Evolutionary conservation across 2,329 filamentous ascomycete genomes (phyloP).

Genomic region (Volutella citrinella): DNA sequence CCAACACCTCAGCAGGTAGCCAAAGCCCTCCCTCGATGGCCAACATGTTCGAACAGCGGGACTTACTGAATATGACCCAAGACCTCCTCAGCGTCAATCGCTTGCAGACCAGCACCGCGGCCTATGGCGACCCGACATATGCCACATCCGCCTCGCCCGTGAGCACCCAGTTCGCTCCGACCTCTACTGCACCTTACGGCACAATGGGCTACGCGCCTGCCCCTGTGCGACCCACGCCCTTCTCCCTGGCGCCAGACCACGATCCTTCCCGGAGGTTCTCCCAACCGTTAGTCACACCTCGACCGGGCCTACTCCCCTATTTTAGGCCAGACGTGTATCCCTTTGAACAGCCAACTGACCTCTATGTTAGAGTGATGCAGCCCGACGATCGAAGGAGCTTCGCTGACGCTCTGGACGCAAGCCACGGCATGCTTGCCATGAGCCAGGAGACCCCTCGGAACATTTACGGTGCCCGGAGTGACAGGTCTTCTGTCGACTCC

Average conservation of each 20-base stretch:
- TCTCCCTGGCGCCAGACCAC: slow-evolving; percentile 55
- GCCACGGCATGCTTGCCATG: slow-evolving; percentile 91
- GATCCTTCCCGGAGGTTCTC: slow-evolving; percentile 67
- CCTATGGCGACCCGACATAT: slow-evolving; percentile 69
- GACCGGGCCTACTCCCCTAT: slow-evolving; percentile 36
- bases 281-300: slow-evolving; percentile 69
- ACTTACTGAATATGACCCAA: slow-evolving; percentile 68
- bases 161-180: slow-evolving; percentile 60
- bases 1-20: slow-evolving; percentile 69
- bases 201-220: slow-evolving; percentile 71
- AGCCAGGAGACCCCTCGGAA: slow-evolving; percentile 92
- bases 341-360: slow-evolving; percentile 11
- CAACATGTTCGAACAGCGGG: slow-evolving; percentile 38
- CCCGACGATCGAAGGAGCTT: slow-evolving; percentile 65
- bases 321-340: no score
- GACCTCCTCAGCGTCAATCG: slow-evolving; percentile 72
- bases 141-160: slow-evolving; percentile 66
- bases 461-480: slow-evolving; percentile 71
- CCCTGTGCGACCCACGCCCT: slow-evolving; percentile 54
- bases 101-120: slow-evolving; percentile 57
- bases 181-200: slow-evolving; percentile 68
- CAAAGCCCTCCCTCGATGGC: slow-evolving; percentile 54
- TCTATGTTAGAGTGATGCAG: slow-evolving; percentile 36
- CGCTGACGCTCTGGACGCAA: slow-evolving; percentile 87
- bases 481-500: slow-evolving; percentile 74